Evolutionary conservation across 148 eudicot species (phyloP), one percentile per base, ranked within the genome.

Genomic region (Rhododendron griersonianum): DNA sequence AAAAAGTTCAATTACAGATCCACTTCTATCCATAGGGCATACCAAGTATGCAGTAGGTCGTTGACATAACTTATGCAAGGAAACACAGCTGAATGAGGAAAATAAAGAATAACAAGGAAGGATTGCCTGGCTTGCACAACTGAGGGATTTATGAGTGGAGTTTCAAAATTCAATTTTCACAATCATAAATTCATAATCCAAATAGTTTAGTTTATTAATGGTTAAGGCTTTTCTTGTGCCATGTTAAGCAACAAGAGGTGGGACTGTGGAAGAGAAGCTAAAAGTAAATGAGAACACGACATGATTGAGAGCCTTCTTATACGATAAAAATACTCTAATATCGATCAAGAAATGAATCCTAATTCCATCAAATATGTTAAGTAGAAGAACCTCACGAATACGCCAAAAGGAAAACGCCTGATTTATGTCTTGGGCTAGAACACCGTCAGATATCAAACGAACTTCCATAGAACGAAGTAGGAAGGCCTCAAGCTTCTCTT

Each of bases 341-440:
- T 28, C 4, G 65, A 71, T 3, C 75, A 57, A 78, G 25, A 85
- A 59, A 77, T 50, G 23, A 28, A 50, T 61, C 9, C 73, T 25
- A 78, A 18, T 25, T 28, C 28, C 59, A 80, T 67, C 55, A 28
- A 78, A 45, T 16, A 37, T 67, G 82, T 35, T 41, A 83, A 85
- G 61, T 35, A 39, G 39, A 78, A 84, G 78, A 87, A 97, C 99
- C 99, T 97, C 99, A 48, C 99, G 98, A 73, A 97, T 95, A 83
- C 90, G 95, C 99, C 99, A 95, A 91, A 95, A 97, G 47, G 98
- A 93, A 84, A 93, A 92, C 89, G 93, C 94, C 91, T 97, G 99
- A 89, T 93, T 95, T 51, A 92, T 91, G 91, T 97, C 99, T 89
- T 97, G 99, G 37, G 98, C 98, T 85, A 97, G 89, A 90, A 90